Conservation (phyloP, 2,329 filamentous ascomycete species). For the Fusarium duplospermum region DNA sequence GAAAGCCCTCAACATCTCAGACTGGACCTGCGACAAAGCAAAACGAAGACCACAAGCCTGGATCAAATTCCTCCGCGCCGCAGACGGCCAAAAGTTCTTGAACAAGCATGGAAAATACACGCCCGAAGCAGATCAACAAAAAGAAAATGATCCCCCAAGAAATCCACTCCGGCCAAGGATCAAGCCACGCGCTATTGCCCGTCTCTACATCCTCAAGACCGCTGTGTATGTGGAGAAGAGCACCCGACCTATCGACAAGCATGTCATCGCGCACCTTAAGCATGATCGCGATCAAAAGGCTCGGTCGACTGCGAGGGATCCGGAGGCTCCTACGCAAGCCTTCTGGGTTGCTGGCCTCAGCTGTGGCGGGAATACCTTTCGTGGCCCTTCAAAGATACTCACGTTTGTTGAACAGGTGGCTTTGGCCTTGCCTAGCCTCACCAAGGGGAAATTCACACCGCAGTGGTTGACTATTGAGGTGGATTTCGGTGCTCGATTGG, state of each 20-base stretch:
- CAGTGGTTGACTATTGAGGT: constrained; percentile 27
- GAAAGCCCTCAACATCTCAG: constrained; percentile 52
- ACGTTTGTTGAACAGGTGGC: constrained; percentile 58
- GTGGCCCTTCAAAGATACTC: constrained; percentile 44
- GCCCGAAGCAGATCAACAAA: background rate
- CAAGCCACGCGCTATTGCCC: constrained; percentile 37
- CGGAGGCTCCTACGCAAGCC: constrained; percentile 32
- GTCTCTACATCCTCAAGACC: constrained; percentile 46
- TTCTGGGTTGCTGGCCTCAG: constrained; percentile 46
- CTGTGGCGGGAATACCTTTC: constrained; percentile 63
- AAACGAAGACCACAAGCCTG: constrained; percentile 49
- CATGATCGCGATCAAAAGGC: constrained; percentile 42
- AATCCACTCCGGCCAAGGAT: background rate
- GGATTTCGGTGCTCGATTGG: constrained; percentile 47
- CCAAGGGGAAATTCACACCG: constrained; percentile 21
- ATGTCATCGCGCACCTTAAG: constrained; percentile 43
- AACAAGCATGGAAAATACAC: constrained; percentile 46
- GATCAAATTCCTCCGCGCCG: constrained; percentile 56
- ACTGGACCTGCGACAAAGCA: constrained; percentile 59
- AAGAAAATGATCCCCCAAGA: constrained; percentile 10
- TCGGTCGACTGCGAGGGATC: constrained; percentile 4
- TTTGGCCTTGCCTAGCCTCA: background rate
- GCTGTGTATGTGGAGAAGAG: constrained; percentile 50
- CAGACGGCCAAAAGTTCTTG: constrained; percentile 59
- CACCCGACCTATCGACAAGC: constrained; percentile 44